phyloP scores from a whole-genome alignment of 108 stramenopile genomes.

The Cylindrotheca fusiformis region DNA sequence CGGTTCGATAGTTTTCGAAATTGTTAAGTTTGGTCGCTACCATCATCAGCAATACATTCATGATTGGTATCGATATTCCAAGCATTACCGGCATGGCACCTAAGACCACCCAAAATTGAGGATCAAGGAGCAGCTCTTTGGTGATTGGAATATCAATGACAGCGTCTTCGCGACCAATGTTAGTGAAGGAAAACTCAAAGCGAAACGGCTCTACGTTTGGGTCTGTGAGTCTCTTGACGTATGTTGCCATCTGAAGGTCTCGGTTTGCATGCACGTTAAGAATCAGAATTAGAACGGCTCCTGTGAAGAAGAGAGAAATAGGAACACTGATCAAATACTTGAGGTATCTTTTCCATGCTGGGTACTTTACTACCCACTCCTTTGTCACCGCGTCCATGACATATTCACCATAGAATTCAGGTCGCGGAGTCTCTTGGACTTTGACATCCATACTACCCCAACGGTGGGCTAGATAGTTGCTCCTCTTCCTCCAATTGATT shows the following conservation, averaged over 20 bases:
- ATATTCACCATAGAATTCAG: slow-evolving; percentile 88
- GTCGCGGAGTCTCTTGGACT: slow-evolving; percentile 88
- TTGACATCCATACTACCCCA: slow-evolving; percentile 95
- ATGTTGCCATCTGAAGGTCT: slow-evolving; percentile 79
- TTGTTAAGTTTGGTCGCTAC: slow-evolving; percentile 78
- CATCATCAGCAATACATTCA: slow-evolving; percentile 79
- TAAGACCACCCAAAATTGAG: slow-evolving; percentile 79
- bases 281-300: slow-evolving; percentile 70
- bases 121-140: slow-evolving; percentile 62
- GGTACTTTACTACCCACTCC: slow-evolving; percentile 81
- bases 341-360: slow-evolving; percentile 79
- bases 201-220: slow-evolving; percentile 36
- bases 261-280: slow-evolving; percentile 84
- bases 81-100: slow-evolving; percentile 77
- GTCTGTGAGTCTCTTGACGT: slow-evolving; percentile 41
- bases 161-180: slow-evolving; percentile 54
- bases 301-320: slow-evolving; percentile 74
- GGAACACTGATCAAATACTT: slow-evolving; percentile 83
- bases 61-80: slow-evolving; percentile 78
- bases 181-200: slow-evolving; percentile 40
- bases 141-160: slow-evolving; percentile 58
- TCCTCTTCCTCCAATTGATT: slow-evolving; percentile 87
- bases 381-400: slow-evolving; percentile 64
- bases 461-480: slow-evolving; percentile 73
- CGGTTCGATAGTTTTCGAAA: slow-evolving; percentile 96